Base-by-base conservation (phyloP, 768 basidiomycete species). In the Naganishia randhawae region DNA sequence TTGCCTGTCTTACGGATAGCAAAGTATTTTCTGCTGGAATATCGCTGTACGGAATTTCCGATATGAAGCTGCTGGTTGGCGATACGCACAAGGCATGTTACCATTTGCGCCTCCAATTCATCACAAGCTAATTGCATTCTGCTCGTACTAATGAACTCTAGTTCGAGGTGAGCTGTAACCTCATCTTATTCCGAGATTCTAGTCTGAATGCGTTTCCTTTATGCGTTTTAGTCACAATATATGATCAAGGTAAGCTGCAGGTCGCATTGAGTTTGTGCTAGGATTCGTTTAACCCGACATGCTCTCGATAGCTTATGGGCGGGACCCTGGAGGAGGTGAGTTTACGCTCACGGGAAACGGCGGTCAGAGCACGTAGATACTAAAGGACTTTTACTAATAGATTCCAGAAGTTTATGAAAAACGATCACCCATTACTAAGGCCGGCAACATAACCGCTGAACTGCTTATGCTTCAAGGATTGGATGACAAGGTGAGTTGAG, bases 1-100 rank as follows among this genome's bases (percentile, higher is more conserved):
- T 92, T 37, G 82, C 81, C 0, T 72, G 83, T 11, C 77, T 86
- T 11, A 82, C 82, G 63, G 74, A 78, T 33, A 76, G 78, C 14
- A 80, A 76, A 11, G 82, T 83, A 27, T 89, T 88, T 71, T 84
- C 88, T 0, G 89, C 86, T 0, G 88, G 85, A 0, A 83, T 86
- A 1, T 86, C 86, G 0, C 81, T 80, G n/a, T 92, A 83, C 72
- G 90, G 91, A 0, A 81, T 92, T 52, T 86, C 86, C 0, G 87
- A 90, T 73, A 78, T 91, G 35, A 76, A 75, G 13, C 81, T 77
- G 55, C 82, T 91, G 10, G 84, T 82, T 3, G 81, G 84, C 50
- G 85, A 85, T 68, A 88, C 88, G 7, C 89, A 91, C 80, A 92
- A 78, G 70, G 73, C 76, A 22, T 41, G 69, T 48, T 8, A 8